These are phyloP conservation scores for Scedosporium dehoogii DNA, from an alignment of 2,329 filamentous ascomycete genomes.

Conservation along the genomic window DNA sequence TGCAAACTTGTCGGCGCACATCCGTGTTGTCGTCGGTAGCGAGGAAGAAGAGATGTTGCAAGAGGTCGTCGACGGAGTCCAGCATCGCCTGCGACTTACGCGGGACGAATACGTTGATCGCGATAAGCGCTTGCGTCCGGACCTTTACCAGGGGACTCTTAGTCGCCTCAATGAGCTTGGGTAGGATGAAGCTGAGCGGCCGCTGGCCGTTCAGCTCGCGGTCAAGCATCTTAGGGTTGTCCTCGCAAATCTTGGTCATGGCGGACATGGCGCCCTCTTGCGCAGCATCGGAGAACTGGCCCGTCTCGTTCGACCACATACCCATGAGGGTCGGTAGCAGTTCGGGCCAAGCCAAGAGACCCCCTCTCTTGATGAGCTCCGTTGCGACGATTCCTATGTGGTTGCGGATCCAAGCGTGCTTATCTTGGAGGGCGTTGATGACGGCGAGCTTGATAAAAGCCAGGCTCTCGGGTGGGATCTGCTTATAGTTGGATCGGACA, in stretches of 20 bases:
- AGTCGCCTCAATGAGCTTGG: conserved; percentile 82
- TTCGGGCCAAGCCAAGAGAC: conserved; percentile 84
- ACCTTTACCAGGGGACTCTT: conserved; percentile 67
- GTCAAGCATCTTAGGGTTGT: conserved; percentile 80
- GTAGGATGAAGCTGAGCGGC: conserved; percentile 79
- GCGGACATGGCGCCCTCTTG: conserved; percentile 94
- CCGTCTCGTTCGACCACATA: conserved; percentile 63
- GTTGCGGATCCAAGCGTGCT: conserved; percentile 71
- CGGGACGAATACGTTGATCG: conserved; percentile 86
- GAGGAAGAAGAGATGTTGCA: conserved; percentile 74
- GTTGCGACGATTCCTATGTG: conserved; percentile 91
- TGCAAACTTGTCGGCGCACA: conserved; percentile 85
- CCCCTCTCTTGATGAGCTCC: conserved; percentile 75
- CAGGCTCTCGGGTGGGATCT: conserved; percentile 64
- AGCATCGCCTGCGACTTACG: conserved; percentile 75
- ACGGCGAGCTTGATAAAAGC: conserved; percentile 71
- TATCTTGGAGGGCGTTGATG: conserved; percentile 71
- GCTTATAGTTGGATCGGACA: conserved; percentile 64
- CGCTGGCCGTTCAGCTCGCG: conserved; percentile 81
- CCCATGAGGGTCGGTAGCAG: conserved; percentile 73
- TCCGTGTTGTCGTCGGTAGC: conserved; percentile 68
- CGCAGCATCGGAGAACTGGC: conserved; percentile 57
- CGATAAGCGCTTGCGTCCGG: conserved; percentile 66
- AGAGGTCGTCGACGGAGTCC: conserved; percentile 67
- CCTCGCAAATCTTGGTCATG: conserved; percentile 91